Conservation (phyloP, 2,329 filamentous ascomycete species). For the Westerdykella sp. region DNA sequence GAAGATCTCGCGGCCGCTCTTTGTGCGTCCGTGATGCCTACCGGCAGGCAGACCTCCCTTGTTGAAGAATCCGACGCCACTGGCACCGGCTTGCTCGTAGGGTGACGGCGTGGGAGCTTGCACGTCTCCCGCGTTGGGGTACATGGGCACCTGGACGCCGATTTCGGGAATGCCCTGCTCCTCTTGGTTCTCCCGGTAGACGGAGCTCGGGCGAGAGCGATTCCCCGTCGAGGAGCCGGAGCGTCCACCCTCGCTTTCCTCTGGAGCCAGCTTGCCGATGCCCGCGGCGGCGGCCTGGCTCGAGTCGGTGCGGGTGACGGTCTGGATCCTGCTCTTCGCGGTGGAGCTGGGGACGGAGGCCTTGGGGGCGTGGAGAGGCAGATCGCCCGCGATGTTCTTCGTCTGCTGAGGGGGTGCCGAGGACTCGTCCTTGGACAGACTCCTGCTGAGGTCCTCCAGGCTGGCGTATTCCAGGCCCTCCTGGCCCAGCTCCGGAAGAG, state of each 20-base stretch:
- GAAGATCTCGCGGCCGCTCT: slow-evolving; percentile 64
- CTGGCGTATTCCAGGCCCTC: slow-evolving; percentile 85
- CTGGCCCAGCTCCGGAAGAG: slow-evolving; percentile 77
- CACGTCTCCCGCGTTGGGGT: slow-evolving; percentile 85
- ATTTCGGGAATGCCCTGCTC: slow-evolving; percentile 90
- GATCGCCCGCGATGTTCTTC: slow-evolving; percentile 68
- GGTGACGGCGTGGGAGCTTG: slow-evolving; percentile 85
- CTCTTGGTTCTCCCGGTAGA: slow-evolving; percentile 50
- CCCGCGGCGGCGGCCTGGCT: slow-evolving; percentile 77
- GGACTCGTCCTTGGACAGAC: slow-evolving; percentile 24
- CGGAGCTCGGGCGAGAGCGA: slow-evolving; percentile 47
- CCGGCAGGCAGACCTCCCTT: slow-evolving; percentile 44
- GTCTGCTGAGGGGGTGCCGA: slow-evolving; percentile 62
- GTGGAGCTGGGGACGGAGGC: slow-evolving; percentile 75
- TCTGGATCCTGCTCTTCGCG: slow-evolving; percentile 75
- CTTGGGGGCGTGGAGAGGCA: slow-evolving; percentile 83
- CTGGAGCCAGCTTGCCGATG: slow-evolving; percentile 55
- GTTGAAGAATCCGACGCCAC: slow-evolving; percentile 50
- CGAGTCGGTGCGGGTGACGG: slow-evolving; percentile 89
- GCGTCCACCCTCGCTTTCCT: slow-evolving; percentile 25
- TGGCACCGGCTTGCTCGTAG: slow-evolving; percentile 34
- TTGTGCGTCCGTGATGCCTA: slow-evolving; percentile 60
- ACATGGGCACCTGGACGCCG: slow-evolving; percentile 88
- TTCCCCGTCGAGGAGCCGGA: slow-evolving; percentile 30
- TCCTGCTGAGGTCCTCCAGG: slow-evolving; percentile 41